Base-by-base conservation (phyloP, 2,329 filamentous ascomycete genomes). In the Escovopsis sp. region DNA sequence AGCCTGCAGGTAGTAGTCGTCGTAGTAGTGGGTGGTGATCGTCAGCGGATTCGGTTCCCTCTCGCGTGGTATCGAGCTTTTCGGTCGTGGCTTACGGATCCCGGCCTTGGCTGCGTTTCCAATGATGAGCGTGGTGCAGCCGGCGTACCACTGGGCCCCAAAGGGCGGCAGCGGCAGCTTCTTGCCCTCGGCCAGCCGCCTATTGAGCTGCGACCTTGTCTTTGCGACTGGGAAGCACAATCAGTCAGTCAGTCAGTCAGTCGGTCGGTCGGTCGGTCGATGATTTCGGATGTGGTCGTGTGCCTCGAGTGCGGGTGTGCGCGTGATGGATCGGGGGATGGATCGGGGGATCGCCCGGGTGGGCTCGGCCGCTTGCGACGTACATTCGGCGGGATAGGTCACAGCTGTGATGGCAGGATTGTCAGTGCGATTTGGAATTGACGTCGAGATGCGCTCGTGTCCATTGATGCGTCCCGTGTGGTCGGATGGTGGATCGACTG, bases 101-200 rank as follows among this genome's bases (percentile, higher is more conserved):
- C 87, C 91, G 33, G 91, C 91, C 68, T 98, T 98, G 59, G 91
- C 73, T 42, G 87, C 93, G 66, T 98, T 98, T 47, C 91, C 91
- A 52, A 96, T 86, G 46, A 98, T 94, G 59, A 95, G 67, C 26
- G 91, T 96, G 38, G 91, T 96, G 67, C 91, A 98, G 33, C 91
- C 91, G 11, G 91, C 89, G 62, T 98, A 98, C 91, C 91, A 98
- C 62, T 94, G 86, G 53, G 66, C 70, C 39, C 91, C 91, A 56
- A 96, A 96, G 10, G 85, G 85, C 36, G 91, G 91, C 84, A 86
- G 95, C 42, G 89, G 87, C 28, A 95, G 74, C 68, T 94, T 95
- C 69, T 93, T 71, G 38, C 80, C 82, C 43, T 82, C 80, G 39
- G 83, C 71, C 55, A 96, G 70, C 53, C 80, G 77, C 52, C 82